Percentiles rank a stretch among this genome's conserved stretches.
Evolutionary conservation across 805 yeast genomes (phyloP).

Genomic region (Lachancea kluyveri): DNA sequence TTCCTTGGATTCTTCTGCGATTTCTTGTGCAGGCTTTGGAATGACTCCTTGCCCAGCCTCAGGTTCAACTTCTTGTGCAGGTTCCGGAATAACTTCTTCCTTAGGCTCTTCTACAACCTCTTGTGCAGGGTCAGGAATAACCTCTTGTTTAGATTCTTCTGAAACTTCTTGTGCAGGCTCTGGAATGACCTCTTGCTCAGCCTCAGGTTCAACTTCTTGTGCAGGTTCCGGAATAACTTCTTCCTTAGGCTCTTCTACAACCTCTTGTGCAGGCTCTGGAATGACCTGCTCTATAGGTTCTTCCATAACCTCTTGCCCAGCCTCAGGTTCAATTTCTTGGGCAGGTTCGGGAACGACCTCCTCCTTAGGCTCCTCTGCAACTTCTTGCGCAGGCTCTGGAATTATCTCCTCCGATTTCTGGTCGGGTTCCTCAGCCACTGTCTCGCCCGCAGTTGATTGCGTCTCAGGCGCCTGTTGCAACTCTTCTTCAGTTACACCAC

Average conservation of each 20-base stretch:
- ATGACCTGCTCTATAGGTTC: conserved; percentile 5
- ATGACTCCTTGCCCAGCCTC: conserved; percentile 5
- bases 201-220: conserved; percentile 9
- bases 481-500: neutral
- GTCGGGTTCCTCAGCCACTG: conserved; percentile 1
- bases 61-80: conserved; percentile 14
- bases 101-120: conserved; percentile 3
- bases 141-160: conserved; percentile 7
- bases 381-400: conserved; percentile 1
- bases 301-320: conserved; percentile 1
- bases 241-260: conserved; percentile 7
- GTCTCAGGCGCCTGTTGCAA: conserved; percentile 1
- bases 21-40: conserved; percentile 1
- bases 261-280: conserved; percentile 2
- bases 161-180: conserved; percentile 15
- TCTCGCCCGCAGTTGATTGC: conserved; percentile 6
- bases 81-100: conserved; percentile 5
- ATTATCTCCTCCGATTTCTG: conserved; percentile 2
- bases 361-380: neutral
- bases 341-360: neutral
- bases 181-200: conserved; percentile 4
- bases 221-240: conserved; percentile 6
- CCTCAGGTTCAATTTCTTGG: neutral
- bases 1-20: conserved; percentile 2
- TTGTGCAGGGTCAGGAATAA: conserved; percentile 5